Conservation (phyloP, 1,139 yeast genomes). For the Yamadazyma siamensis region DNA sequence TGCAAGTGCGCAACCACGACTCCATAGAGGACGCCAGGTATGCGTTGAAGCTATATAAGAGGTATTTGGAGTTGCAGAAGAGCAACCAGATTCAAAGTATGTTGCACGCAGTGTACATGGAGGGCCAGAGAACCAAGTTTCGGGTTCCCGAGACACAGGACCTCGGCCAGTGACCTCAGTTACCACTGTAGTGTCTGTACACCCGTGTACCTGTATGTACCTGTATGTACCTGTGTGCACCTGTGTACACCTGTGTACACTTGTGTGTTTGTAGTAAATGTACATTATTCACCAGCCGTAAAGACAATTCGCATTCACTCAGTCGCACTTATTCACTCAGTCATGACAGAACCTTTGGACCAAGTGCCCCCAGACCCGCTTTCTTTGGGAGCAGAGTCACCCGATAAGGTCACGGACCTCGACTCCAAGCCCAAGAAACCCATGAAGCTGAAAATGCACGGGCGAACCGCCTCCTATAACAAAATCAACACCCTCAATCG, state of each 20-base stretch:
- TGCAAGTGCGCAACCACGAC: slow-evolving; percentile 93
- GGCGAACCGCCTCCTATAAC: slow-evolving; percentile 35
- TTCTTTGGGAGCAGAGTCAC: no score
- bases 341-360: no score
- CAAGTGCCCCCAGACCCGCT: no score
- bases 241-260: no score
- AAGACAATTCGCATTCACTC: no score
- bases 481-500: slow-evolving; percentile 15
- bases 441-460: slow-evolving; percentile 18
- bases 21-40: slow-evolving; percentile 94
- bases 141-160: slow-evolving; percentile 28
- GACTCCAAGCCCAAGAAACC: slow-evolving; percentile 6
- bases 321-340: no score
- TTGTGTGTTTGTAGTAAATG: no score
- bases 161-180: not conserved
- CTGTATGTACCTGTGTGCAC: no score
- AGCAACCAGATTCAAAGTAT: slow-evolving; percentile 59
- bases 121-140: slow-evolving; percentile 57
- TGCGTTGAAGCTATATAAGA: slow-evolving; percentile 75
- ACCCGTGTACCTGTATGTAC: not conserved
- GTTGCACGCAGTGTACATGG: slow-evolving; percentile 66
- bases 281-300: no score
- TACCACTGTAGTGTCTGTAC: not conserved
- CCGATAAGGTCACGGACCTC: no score
- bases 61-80: slow-evolving; percentile 59